Percentiles rank a stretch among this genome's conserved stretches.
Evolutionary conservation across 768 basidiomycete genomes (phyloP).

Genomic region (Boletus subcaerulescens): DNA sequence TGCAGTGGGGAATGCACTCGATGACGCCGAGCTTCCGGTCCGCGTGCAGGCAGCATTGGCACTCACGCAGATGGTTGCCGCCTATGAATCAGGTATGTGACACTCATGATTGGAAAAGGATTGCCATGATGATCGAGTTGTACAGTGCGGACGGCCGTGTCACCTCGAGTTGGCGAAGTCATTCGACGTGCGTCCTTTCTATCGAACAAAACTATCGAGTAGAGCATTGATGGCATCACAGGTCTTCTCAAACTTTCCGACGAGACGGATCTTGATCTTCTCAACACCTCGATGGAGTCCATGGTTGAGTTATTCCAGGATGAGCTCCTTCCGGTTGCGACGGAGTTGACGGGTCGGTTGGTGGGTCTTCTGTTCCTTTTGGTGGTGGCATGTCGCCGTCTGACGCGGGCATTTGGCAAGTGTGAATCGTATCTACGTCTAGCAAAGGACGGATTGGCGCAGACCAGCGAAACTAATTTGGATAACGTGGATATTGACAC

Average conservation of each 20-base stretch:
- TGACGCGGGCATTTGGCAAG: slow-evolving; percentile 34
- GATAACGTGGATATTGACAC: slow-evolving; percentile 55
- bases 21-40: slow-evolving; percentile 79
- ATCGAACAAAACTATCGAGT: background rate
- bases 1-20: slow-evolving; percentile 62
- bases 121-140: background rate
- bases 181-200: slow-evolving; percentile 59
- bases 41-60: slow-evolving; percentile 81
- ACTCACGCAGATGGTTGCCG: slow-evolving; percentile 69
- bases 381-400: background rate
- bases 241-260: slow-evolving; percentile 88
- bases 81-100: slow-evolving; percentile 57
- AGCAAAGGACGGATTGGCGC: slow-evolving; percentile 60
- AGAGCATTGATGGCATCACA: slow-evolving; percentile 24
- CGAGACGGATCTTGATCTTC: slow-evolving; percentile 84
- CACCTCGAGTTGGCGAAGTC: slow-evolving; percentile 80
- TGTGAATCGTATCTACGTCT: slow-evolving; percentile 82
- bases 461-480: slow-evolving; percentile 47
- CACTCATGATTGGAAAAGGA: background rate
- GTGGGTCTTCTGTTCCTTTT: slow-evolving; percentile 40
- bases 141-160: slow-evolving; percentile 64
- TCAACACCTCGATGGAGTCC: slow-evolving; percentile 79
- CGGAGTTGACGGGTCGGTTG: slow-evolving; percentile 72
- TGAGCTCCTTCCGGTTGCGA: slow-evolving; percentile 82
- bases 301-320: slow-evolving; percentile 85